Evolutionary conservation across 2,329 filamentous ascomycete genomes (phyloP).

Genomic region (Colletotrichum spinosum): DNA sequence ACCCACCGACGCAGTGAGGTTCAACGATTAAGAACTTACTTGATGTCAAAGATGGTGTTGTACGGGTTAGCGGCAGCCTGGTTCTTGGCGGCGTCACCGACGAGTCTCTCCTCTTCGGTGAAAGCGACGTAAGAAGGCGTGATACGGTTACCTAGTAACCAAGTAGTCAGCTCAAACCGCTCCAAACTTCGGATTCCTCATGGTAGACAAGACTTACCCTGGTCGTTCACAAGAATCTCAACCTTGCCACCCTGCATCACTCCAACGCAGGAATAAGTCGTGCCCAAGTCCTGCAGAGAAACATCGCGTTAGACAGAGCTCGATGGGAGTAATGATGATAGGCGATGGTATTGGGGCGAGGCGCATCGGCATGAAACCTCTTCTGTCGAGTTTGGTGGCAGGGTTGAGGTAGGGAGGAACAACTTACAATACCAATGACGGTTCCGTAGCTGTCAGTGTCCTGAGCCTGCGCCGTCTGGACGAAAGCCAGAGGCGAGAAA

Average conservation of each 20-base stretch:
- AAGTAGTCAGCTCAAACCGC: slow-evolving; percentile 26
- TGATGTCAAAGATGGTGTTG: slow-evolving; percentile 84
- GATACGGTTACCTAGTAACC: slow-evolving; percentile 80
- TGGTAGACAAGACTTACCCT: slow-evolving; percentile 54
- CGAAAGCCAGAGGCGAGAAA: slow-evolving; percentile 87
- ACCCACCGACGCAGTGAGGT: not conserved
- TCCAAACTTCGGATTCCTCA: too few species aligned
- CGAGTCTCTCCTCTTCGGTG: slow-evolving; percentile 95
- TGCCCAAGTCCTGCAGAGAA: slow-evolving; percentile 78
- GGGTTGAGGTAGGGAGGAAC: not conserved
- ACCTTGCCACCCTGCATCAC: slow-evolving; percentile 97
- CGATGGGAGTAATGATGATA: too few species aligned
- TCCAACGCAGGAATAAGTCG: slow-evolving; percentile 90
- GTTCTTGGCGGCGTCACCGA: slow-evolving; percentile 98
- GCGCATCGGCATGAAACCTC: too few species aligned
- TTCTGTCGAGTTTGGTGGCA: not conserved
- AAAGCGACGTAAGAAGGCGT: slow-evolving; percentile 96
- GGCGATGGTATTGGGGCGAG: too few species aligned
- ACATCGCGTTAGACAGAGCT: not conserved
- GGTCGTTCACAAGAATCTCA: slow-evolving; percentile 95
- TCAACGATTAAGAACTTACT: slow-evolving; percentile 66
- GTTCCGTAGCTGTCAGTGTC: slow-evolving; percentile 85
- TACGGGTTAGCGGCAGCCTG: slow-evolving; percentile 85
- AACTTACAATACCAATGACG: slow-evolving; percentile 88
- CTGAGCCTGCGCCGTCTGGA: slow-evolving; percentile 79